These are phyloP conservation scores for Rhododendron mucronatum DNA, from an alignment of 148 eudicot genomes.

Conservation along the genomic window DNA sequence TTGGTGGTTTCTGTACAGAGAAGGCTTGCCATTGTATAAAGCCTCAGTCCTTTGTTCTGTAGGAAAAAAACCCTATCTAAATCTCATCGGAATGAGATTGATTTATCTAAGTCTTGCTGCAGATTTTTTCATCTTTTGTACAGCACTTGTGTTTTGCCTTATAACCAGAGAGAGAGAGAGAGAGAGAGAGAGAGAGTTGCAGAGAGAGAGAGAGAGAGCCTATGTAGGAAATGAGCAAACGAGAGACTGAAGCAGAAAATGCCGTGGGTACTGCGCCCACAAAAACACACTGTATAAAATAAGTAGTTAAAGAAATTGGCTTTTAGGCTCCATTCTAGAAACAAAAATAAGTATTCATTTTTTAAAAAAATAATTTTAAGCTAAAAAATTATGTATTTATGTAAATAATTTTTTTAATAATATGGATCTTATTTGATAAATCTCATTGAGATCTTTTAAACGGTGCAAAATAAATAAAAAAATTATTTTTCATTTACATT, in stretches of 20 bases:
- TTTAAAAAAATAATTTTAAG: no score
- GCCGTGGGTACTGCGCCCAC: background rate
- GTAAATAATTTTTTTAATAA: no score
- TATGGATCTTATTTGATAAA: no score
- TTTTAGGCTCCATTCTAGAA: no score
- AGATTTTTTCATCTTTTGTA: background rate
- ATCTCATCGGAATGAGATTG: constrained; percentile 19
- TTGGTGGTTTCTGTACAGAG: constrained; percentile 46
- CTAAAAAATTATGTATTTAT: no score
- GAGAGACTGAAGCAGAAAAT: background rate
- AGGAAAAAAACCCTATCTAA: constrained; percentile 8
- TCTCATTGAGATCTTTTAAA: no score
- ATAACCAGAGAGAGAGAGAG: background rate
- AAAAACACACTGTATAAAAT: background rate
- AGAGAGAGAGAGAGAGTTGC: background rate
- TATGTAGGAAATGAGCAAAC: background rate
- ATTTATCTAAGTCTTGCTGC: background rate
- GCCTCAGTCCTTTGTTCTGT: background rate
- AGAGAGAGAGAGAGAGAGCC: background rate
- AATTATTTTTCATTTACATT: no score
- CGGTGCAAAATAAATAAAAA: no score
- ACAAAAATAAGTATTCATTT: no score
- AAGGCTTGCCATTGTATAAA: constrained; percentile 43
- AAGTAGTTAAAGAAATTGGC: no score
- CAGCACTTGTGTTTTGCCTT: background rate